Percentiles rank a stretch among this genome's conserved stretches.
phyloP scores from a whole-genome alignment of 345 rosid species.

The Citrus mangshanensis region DNA sequence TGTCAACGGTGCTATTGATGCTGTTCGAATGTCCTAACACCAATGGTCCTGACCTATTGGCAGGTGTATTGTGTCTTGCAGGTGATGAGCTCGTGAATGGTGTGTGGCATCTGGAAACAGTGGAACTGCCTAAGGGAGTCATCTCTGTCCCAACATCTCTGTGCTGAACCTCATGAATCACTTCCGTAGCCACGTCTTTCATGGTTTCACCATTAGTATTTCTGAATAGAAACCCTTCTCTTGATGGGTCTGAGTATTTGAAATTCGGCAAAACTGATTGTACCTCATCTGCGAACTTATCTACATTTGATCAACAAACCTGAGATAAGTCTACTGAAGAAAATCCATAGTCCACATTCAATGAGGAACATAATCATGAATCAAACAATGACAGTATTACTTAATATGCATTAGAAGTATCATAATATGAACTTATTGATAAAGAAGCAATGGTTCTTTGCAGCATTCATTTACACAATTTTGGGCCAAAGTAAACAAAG shows the following conservation, averaged over 20 bases:
- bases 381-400: neutral
- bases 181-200: conserved; percentile 52
- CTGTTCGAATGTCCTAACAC: conserved; percentile 29
- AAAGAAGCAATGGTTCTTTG: neutral
- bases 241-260: conserved; percentile 52
- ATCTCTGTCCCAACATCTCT: conserved; percentile 87
- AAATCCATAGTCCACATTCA: conserved; percentile 1
- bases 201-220: conserved; percentile 38
- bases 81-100: conserved; percentile 74
- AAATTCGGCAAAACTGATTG: conserved; percentile 50
- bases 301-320: conserved; percentile 36
- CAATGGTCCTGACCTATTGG: conserved; percentile 80
- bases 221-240: conserved; percentile 74
- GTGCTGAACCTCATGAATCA: conserved; percentile 46
- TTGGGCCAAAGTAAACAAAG: neutral
- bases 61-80: conserved; percentile 91
- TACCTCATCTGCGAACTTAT: conserved; percentile 73
- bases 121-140: conserved; percentile 85
- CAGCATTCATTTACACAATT: neutral
- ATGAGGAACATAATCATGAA: neutral
- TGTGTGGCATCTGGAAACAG: conserved; percentile 78
- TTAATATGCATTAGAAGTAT: neutral
- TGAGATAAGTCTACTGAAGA: conserved; percentile 3
- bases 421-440: neutral
- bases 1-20: conserved; percentile 45